Evolutionary conservation across 805 yeast species (phyloP).

Genomic region (Metschnikowia proteae): DNA sequence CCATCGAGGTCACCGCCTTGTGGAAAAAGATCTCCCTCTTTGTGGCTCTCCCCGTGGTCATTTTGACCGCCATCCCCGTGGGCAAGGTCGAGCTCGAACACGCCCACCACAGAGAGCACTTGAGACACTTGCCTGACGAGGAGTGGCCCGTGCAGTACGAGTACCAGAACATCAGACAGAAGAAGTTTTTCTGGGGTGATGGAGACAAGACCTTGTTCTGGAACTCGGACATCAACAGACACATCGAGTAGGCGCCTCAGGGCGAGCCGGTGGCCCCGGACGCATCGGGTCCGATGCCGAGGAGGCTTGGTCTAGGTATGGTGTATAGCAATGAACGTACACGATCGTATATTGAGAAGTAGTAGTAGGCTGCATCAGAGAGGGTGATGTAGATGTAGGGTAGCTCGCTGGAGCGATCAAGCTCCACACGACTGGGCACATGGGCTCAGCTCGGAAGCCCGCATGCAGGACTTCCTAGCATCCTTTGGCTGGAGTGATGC

Average conservation of each 20-base stretch:
- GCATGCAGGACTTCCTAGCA: too few relatives aligned
- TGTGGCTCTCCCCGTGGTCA: conserved; percentile 80
- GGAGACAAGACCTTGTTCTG: conserved; percentile 97
- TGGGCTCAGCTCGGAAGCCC: too few relatives aligned
- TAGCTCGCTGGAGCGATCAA: too few relatives aligned
- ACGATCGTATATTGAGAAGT: neutral
- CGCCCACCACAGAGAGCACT: conserved; percentile 82
- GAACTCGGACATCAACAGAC: conserved; percentile 91
- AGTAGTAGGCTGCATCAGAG: neutral
- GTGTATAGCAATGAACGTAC: conserved; percentile 2
- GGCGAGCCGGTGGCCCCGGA: too few relatives aligned
- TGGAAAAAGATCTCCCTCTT: conserved; percentile 85
- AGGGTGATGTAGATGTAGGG: too few relatives aligned
- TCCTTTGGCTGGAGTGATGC: too few relatives aligned
- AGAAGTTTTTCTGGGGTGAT: conserved; percentile 97
- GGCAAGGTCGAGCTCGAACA: conserved; percentile 81
- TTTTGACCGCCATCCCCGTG: conserved; percentile 74
- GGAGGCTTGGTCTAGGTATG: too few relatives aligned
- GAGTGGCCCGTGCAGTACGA: conserved; percentile 92
- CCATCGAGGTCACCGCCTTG: conserved; percentile 64
- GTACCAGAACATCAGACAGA: conserved; percentile 84
- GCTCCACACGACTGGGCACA: too few relatives aligned
- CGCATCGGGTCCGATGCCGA: too few relatives aligned
- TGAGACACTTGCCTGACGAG: conserved; percentile 70
- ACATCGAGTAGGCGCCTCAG: conserved; percentile 39